Percentiles rank a stretch among this genome's conserved stretches.
These are phyloP conservation scores for Penicillium silybi DNA, from an alignment of 495 filamentous ascomycete species.

Conservation along the genomic window DNA sequence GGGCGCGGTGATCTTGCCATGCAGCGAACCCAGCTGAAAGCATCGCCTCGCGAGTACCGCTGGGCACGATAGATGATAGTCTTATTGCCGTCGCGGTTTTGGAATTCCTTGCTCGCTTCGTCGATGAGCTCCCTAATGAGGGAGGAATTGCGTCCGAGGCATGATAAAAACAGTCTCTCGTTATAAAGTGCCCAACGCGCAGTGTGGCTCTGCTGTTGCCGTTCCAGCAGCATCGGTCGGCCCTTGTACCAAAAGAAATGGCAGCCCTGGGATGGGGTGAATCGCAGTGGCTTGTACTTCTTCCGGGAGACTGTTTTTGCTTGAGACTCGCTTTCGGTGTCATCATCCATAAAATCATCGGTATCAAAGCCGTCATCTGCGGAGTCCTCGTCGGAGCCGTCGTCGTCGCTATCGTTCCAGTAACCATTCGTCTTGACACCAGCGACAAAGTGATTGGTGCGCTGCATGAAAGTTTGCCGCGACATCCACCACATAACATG, in stretches of 20 bases:
- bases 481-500: constrained; percentile 70
- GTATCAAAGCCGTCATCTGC: constrained; percentile 37
- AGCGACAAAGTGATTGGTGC: constrained; percentile 57
- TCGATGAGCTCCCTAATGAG: constrained; percentile 62
- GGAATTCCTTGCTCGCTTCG: constrained; percentile 57
- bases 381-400: constrained; percentile 23
- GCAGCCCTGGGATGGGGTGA: constrained; percentile 60
- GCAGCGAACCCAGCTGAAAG: constrained; percentile 58
- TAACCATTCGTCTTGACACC: constrained; percentile 53
- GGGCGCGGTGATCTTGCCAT: constrained; percentile 69
- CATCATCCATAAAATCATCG: constrained; percentile 5
- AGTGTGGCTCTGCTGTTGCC: constrained; percentile 33
- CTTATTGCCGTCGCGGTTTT: constrained; percentile 56
- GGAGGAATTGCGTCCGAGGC: constrained; percentile 62
- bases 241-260: constrained; percentile 65
- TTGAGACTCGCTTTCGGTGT: constrained; percentile 37
- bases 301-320: constrained; percentile 40
- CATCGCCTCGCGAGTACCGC: constrained; percentile 18
- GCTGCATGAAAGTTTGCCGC: constrained; percentile 53
- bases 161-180: constrained; percentile 61
- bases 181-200: constrained; percentile 32
- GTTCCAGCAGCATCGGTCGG: constrained; percentile 52
- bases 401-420: constrained; percentile 38
- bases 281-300: constrained; percentile 58
- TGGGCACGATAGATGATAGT: constrained; percentile 64